Evolutionary conservation across 768 basidiomycete species (phyloP).

Genomic region (Dacryopinax primogenitus): DNA sequence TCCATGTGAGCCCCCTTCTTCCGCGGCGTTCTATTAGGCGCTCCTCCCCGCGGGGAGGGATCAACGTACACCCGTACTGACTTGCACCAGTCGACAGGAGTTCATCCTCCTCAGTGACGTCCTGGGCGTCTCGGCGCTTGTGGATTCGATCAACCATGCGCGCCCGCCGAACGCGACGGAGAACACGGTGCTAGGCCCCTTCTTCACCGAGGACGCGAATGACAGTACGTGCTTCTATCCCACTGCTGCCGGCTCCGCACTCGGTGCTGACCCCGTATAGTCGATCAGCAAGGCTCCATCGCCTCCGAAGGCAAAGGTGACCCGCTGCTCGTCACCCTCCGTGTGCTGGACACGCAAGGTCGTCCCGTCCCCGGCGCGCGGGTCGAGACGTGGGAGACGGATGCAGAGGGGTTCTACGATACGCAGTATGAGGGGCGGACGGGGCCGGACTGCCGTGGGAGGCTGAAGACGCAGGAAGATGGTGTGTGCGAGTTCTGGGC

Average conservation of each 20-base stretch:
- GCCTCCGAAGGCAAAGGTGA: conserved; percentile 81
- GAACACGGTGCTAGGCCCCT: conserved; percentile 68
- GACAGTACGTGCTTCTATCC: conserved; percentile 37
- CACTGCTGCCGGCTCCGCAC: background rate
- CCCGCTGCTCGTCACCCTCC: conserved; percentile 69
- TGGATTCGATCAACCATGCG: conserved; percentile 62
- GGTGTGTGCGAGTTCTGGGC: conserved; percentile 61
- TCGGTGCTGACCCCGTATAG: conserved; percentile 28
- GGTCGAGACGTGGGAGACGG: conserved; percentile 80
- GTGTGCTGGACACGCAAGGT: conserved; percentile 49
- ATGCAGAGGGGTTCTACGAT: conserved; percentile 34
- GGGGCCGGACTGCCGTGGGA: conserved; percentile 61
- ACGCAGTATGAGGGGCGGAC: conserved; percentile 44
- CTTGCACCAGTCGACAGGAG: conserved; percentile 34
- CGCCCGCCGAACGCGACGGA: conserved; percentile 52
- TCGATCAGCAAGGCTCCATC: conserved; percentile 56
- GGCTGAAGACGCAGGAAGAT: conserved; percentile 43
- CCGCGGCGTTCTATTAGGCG: background rate
- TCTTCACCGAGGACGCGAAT: conserved; percentile 64
- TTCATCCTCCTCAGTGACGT: conserved; percentile 78
- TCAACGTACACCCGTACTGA: background rate
- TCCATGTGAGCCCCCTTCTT: conserved; percentile 28
- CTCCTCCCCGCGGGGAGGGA: background rate
- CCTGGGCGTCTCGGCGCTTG: conserved; percentile 61
- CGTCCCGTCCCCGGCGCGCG: conserved; percentile 49